A percentile compares a stretch with the other conserved stretches of the same genome.
Conservation (phyloP, 257 asterid genomes). For the Penstemon eatonii region DNA sequence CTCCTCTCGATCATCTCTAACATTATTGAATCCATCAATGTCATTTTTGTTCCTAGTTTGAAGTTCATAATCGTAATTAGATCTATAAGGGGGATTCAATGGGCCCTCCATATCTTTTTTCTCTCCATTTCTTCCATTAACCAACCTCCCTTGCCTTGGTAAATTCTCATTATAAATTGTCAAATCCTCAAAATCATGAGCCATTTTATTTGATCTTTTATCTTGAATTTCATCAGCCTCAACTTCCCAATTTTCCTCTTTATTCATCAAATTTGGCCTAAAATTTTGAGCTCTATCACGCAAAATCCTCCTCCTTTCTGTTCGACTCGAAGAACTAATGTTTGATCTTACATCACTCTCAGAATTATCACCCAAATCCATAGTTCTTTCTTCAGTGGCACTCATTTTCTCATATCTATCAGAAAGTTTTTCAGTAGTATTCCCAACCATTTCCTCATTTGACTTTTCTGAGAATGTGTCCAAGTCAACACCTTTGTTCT, state of each 20-base stretch:
- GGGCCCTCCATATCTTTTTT: conserved; percentile 39
- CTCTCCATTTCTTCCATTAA: conserved; percentile 29
- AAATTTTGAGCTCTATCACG: conserved; percentile 39
- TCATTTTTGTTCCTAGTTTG: conserved; percentile 34
- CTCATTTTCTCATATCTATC: conserved; percentile 46
- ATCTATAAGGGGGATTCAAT: conserved; percentile 31
- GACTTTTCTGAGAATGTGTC: conserved; percentile 56
- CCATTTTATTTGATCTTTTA: conserved; percentile 26
- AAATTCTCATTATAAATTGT: conserved; percentile 20
- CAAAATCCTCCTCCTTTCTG: conserved; percentile 43
- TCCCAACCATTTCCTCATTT: conserved; percentile 49
- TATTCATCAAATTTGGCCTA: conserved; percentile 27
- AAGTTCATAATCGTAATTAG: conserved; percentile 37
- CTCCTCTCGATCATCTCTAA: conserved; percentile 57
- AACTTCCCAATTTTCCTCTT: conserved; percentile 33
- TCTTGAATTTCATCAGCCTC: conserved; percentile 32
- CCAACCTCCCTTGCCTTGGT: conserved; percentile 25
- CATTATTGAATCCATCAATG: conserved; percentile 34
- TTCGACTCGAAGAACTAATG: conserved; percentile 51
- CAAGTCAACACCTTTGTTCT: conserved; percentile 57
- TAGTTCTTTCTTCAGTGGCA: conserved; percentile 39
- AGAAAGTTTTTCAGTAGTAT: conserved; percentile 34
- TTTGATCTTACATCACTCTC: conserved; percentile 59
- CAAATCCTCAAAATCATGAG: conserved; percentile 33
- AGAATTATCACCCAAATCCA: conserved; percentile 48